Base-by-base conservation (phyloP, 495 filamentous ascomycete species). In the Bryoglossum gracile region DNA sequence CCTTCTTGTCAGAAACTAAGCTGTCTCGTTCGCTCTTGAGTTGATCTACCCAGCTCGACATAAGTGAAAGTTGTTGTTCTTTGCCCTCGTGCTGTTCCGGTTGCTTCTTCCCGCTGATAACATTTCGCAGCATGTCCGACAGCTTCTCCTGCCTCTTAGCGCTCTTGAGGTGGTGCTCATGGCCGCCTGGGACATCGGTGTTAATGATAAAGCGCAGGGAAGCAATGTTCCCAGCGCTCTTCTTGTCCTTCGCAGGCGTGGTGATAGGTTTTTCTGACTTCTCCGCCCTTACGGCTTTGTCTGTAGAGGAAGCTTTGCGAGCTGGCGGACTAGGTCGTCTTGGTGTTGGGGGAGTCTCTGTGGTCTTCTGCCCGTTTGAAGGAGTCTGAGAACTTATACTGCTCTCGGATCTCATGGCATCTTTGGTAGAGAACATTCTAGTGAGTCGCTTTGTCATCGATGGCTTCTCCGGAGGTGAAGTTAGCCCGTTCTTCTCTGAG, bases 21-120 rank as follows among this genome's bases (percentile, higher is more conserved):
- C 76, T 81, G 43, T 94, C 88, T 55, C 86, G 86, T 65, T 98
- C 92, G 28, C 38, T 47, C 62, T 87, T 87, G 50, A 96, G 76
- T 57, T 92, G 90, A 65, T 96, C 91, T 25, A 95, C 89, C 92
- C 92, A 97, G 53, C 77, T 87, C 6, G 90, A 92, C 73, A 96
- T 90, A 46, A 98, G 73, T 10, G 90, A 96, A 22, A 97, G 74
- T 54, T 94, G 87, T 58, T 87, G 81, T 58, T 87, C 80, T 51
- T 94, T 87, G 8, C 82, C 77, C 23, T 74, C 72, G 21, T 78
- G 72, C 43, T 87, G 81, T 34, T 87, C 84, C 59, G 78, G 80
- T 58, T 81, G 83, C 63, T 84, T 85, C 18, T 69, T 74, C 21
- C 70, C 73, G 40, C 83, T 85, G 10, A 97, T 70, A 62, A 95